These are phyloP conservation scores for Bauhinia variegata DNA, from an alignment of 306 rosid species.

Conservation along the genomic window DNA sequence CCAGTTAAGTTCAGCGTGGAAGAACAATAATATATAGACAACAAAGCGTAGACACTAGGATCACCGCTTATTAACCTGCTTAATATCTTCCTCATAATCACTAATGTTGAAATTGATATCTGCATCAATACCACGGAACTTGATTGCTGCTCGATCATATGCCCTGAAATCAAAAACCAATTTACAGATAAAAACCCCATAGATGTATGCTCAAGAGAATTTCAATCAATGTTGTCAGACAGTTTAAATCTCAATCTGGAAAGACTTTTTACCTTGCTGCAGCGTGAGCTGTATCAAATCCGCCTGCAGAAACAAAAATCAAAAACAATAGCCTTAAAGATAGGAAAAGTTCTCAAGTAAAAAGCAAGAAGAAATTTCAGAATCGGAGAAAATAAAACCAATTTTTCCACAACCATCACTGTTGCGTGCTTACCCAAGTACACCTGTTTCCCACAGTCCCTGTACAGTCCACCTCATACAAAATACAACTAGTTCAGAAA, in stretches of 20 bases:
- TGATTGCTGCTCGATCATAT: slow-evolving; percentile 95
- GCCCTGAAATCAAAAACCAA: slow-evolving; percentile 55
- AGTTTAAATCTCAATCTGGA: too few species aligned
- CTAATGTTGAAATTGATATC: slow-evolving; percentile 82
- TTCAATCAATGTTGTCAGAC: slow-evolving; percentile 3
- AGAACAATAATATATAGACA: too few species aligned
- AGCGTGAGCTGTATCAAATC: slow-evolving; percentile 92
- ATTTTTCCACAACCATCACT: slow-evolving; percentile 8
- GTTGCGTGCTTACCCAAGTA: slow-evolving; percentile 71
- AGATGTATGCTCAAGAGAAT: too few species aligned
- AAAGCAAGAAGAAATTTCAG: neutral
- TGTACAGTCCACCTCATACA: slow-evolving; percentile 24
- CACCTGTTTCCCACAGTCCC: slow-evolving; percentile 95
- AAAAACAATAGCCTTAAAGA: neutral
- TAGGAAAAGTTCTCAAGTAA: neutral
- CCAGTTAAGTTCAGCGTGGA: neutral
- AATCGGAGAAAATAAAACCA: neutral
- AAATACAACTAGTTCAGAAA: slow-evolving; percentile 14
- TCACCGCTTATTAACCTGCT: slow-evolving; percentile 55
- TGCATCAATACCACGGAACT: slow-evolving; percentile 85
- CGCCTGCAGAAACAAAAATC: slow-evolving; percentile 50
- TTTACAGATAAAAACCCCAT: neutral
- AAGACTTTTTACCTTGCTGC: slow-evolving; percentile 71
- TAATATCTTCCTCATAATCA: slow-evolving; percentile 82
- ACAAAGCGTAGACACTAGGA: neutral